Evolutionary conservation across 2,329 filamentous ascomycete species (phyloP).

Genomic region (Fusarium albidum): DNA sequence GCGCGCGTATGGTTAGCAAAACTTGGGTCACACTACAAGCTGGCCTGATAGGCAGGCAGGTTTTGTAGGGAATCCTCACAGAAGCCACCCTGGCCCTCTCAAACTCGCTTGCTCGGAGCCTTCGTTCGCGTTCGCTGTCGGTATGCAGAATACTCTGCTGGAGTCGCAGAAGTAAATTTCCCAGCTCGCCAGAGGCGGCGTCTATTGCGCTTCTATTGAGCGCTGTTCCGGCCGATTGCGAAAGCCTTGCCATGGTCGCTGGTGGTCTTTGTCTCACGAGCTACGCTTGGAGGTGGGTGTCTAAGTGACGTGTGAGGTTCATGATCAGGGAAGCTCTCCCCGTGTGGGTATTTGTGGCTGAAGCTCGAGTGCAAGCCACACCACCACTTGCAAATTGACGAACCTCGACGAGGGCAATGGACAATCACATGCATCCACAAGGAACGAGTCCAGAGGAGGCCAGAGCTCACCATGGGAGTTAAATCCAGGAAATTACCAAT

Average conservation of each 20-base stretch:
- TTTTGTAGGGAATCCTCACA: conserved; percentile 44
- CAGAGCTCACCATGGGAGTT: no score
- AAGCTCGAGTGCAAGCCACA: conserved; percentile 40
- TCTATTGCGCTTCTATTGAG: conserved; percentile 39
- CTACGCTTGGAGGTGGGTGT: conserved; percentile 14
- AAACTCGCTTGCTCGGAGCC: conserved; percentile 68
- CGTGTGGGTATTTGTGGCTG: conserved; percentile 37
- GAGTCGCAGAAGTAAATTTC: conserved; percentile 70
- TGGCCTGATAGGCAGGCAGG: no score
- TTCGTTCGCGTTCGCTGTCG: conserved; percentile 64
- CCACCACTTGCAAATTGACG: conserved; percentile 14
- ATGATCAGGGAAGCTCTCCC: conserved; percentile 31
- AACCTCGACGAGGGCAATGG: no score
- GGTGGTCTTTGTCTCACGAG: conserved; percentile 13
- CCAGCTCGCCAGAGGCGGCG: conserved; percentile 58
- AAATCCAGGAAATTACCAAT: no score
- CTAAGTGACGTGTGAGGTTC: conserved; percentile 42
- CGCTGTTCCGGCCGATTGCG: conserved; percentile 18
- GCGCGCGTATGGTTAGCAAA: conserved; percentile 9
- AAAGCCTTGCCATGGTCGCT: conserved; percentile 41
- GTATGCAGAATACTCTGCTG: conserved; percentile 71
- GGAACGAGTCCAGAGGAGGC: no score
- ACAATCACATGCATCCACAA: no score
- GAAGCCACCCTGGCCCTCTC: conserved; percentile 61
- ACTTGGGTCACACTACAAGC: background rate